These are phyloP conservation scores for Penicillium sp. DNA, from an alignment of 2,329 filamentous ascomycete genomes.

Conservation along the genomic window DNA sequence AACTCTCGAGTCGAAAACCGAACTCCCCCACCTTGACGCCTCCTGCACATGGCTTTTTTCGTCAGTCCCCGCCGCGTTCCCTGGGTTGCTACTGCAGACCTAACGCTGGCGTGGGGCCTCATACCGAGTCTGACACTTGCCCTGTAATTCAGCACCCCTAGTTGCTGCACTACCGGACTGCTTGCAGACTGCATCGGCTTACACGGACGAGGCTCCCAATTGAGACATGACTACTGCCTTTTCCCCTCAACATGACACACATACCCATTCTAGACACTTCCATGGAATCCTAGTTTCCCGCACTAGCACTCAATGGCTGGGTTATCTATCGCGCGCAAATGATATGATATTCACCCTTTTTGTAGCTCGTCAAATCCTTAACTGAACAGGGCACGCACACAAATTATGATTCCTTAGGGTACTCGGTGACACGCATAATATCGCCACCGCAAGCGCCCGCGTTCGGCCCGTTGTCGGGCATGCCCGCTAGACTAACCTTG, in stretches of 20 bases:
- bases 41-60: conserved; percentile 13
- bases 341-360: conserved; percentile 4
- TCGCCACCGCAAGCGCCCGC: conserved; percentile 22
- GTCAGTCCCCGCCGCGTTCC: conserved; percentile 6
- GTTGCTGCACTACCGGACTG: conserved; percentile 3
- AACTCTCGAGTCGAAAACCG: conserved; percentile 7
- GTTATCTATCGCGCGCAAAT: neutral
- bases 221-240: conserved; percentile 1
- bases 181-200: conserved; percentile 6
- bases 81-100: conserved; percentile 4
- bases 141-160: conserved; percentile 12
- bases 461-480: conserved; percentile 31
- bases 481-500: conserved; percentile 24
- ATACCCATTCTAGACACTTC: conserved; percentile 6
- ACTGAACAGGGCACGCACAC: neutral
- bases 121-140: neutral
- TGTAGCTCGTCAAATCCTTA: neutral
- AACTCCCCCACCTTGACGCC: conserved; percentile 8
- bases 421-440: conserved; percentile 9
- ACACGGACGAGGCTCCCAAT: neutral
- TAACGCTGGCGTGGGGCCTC: neutral
- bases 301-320: neutral
- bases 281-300: neutral
- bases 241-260: conserved; percentile 4
- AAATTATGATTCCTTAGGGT: neutral